Percentiles rank a stretch among this genome's conserved stretches.
These are phyloP conservation scores for Trichoderma cornu-damae DNA, from an alignment of 2,329 filamentous ascomycete species.

Conservation along the genomic window DNA sequence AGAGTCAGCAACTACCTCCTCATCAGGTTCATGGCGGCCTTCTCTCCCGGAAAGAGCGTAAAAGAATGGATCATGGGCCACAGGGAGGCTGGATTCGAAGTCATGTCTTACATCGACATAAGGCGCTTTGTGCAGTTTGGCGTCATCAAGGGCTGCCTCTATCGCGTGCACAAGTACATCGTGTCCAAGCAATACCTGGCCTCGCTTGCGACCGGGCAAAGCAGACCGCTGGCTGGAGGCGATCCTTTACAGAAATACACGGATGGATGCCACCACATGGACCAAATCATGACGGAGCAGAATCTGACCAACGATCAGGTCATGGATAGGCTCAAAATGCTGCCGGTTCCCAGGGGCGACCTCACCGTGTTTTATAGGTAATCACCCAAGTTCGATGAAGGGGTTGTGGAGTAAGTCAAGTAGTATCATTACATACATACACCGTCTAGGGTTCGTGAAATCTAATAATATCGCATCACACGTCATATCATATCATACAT, in stretches of 20 bases:
- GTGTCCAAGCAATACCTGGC: constrained; percentile 61
- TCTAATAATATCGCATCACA: neutral
- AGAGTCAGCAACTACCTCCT: constrained; percentile 58
- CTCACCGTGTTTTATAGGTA: constrained; percentile 51
- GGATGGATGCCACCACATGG: constrained; percentile 71
- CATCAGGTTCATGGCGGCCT: constrained; percentile 77
- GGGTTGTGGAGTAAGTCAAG: neutral
- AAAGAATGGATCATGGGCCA: constrained; percentile 81
- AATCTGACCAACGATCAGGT: constrained; percentile 66
- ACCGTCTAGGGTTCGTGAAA: constrained; percentile 4
- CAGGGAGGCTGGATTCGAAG: constrained; percentile 57
- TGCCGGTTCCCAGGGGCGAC: constrained; percentile 49
- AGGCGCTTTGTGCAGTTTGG: constrained; percentile 92
- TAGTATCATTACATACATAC: constrained; percentile 14
- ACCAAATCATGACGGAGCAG: constrained; percentile 75
- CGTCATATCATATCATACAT: constrained; percentile 15
- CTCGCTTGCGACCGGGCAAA: constrained; percentile 50
- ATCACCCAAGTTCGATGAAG: neutral
- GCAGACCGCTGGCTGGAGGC: constrained; percentile 36
- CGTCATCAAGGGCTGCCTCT: constrained; percentile 89
- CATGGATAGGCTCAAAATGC: constrained; percentile 59
- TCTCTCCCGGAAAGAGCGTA: constrained; percentile 76
- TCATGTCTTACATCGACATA: constrained; percentile 75
- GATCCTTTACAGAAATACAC: constrained; percentile 61
- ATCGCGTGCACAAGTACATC: constrained; percentile 88